Conservation (phyloP, 2,329 filamentous ascomycete species). For the Fusarium subglutinans region DNA sequence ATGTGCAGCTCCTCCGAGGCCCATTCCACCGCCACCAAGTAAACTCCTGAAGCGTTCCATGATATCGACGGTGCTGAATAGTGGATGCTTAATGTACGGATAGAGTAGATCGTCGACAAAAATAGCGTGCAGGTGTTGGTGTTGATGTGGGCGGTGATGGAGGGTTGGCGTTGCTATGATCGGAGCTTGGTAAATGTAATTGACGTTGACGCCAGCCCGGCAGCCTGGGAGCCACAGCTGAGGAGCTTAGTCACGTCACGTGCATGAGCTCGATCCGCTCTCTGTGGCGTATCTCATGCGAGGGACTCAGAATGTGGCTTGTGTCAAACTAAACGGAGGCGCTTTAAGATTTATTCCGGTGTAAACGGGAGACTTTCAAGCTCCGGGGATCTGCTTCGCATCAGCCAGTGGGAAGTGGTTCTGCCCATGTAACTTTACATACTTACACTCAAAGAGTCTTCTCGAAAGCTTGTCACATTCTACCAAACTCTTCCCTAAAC, state of each 20-base stretch:
- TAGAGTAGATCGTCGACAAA: background rate
- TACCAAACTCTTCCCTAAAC: constrained; percentile 4
- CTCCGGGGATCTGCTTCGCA: constrained; percentile 32
- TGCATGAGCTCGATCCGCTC: background rate
- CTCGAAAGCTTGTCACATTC: constrained; percentile 21
- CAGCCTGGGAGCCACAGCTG: constrained; percentile 45
- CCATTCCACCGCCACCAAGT: constrained; percentile 80
- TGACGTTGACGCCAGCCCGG: constrained; percentile 49
- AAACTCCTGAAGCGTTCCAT: constrained; percentile 96
- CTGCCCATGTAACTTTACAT: constrained; percentile 25
- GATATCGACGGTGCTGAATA: constrained; percentile 38
- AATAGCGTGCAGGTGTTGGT: constrained; percentile 4
- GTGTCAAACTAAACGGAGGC: constrained; percentile 24
- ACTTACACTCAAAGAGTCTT: constrained; percentile 33
- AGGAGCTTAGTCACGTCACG: constrained; percentile 45
- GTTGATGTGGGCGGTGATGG: constrained; percentile 25
- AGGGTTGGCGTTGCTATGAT: constrained; percentile 27
- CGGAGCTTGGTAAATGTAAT: constrained; percentile 41
- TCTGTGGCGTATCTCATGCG: constrained; percentile 26
- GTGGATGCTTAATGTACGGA: background rate
- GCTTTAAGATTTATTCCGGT: constrained; percentile 47
- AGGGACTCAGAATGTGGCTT: constrained; percentile 12
- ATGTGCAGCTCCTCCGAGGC: constrained; percentile 61
- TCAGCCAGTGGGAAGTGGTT: constrained; percentile 17
- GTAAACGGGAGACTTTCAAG: constrained; percentile 19